Evolutionary conservation across 2,329 filamentous ascomycete genomes (phyloP).

Genomic region (Aspergillus tamarii): DNA sequence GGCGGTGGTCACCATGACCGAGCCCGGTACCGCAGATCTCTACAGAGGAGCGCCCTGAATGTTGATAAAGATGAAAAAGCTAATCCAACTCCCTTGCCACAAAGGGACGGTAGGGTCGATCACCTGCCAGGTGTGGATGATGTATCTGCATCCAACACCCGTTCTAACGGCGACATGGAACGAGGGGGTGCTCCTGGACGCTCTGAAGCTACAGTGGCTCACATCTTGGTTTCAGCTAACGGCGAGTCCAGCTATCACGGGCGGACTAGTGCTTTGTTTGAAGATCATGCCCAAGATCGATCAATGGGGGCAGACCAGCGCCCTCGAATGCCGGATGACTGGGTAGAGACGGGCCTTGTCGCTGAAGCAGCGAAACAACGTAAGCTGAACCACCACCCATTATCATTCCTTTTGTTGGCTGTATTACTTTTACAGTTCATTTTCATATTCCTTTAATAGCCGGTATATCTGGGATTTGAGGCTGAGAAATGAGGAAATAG

Average conservation of each 20-base stretch:
- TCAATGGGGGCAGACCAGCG: constrained; percentile 7
- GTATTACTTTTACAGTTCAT: too few relatives aligned
- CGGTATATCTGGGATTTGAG: too few relatives aligned
- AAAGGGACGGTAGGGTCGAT: too few relatives aligned
- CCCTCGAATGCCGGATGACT: constrained; percentile 17
- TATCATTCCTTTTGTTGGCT: too few relatives aligned
- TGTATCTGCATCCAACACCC: too few relatives aligned
- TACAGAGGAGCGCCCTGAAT: too few relatives aligned
- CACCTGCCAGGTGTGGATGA: too few relatives aligned
- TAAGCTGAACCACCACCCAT: constrained; percentile 39
- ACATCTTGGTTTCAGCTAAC: constrained; percentile 30
- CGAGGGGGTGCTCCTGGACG: not conserved
- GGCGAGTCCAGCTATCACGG: constrained; percentile 22
- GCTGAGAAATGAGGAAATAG: not conserved
- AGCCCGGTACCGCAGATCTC: constrained; percentile 20
- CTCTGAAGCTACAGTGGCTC: constrained; percentile 15
- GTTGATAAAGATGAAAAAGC: too few relatives aligned
- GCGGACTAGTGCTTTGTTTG: not conserved
- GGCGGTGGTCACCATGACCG: constrained; percentile 34
- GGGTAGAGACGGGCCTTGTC: constrained; percentile 49
- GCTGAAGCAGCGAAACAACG: constrained; percentile 53
- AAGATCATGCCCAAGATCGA: not conserved
- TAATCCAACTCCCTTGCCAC: too few relatives aligned
- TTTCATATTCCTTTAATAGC: too few relatives aligned
- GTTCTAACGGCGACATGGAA: too few relatives aligned